Evolutionary conservation across 1,284 basidiomycete species (phyloP).

Genomic region (Pisolithus thermaeus): DNA sequence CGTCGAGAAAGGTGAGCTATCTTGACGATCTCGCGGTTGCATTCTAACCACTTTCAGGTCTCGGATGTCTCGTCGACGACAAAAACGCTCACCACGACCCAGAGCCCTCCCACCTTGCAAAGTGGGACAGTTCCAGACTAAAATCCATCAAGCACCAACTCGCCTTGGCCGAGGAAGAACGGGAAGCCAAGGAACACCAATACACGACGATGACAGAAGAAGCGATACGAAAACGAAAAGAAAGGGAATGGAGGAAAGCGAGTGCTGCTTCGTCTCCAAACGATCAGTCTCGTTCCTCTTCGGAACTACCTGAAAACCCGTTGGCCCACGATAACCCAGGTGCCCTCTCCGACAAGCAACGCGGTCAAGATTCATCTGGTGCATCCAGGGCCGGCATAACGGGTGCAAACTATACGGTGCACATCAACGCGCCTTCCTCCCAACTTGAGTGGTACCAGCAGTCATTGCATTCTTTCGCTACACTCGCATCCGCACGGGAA

Average conservation of each 20-base stretch:
- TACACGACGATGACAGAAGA: constrained; percentile 52
- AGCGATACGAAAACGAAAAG: constrained; percentile 63
- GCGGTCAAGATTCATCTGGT: constrained; percentile 1
- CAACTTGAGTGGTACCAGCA: constrained; percentile 58
- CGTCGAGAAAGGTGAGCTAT: constrained; percentile 63
- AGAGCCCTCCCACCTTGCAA: constrained; percentile 41
- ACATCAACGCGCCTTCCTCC: constrained; percentile 58
- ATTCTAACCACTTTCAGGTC: constrained; percentile 39
- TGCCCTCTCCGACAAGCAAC: constrained; percentile 1
- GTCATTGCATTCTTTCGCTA: constrained; percentile 38
- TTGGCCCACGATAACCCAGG: neutral
- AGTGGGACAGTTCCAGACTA: constrained; percentile 51
- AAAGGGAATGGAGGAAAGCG: constrained; percentile 47
- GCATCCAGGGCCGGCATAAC: constrained; percentile 5
- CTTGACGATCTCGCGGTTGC: constrained; percentile 1
- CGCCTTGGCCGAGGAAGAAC: constrained; percentile 38
- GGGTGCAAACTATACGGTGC: constrained; percentile 44
- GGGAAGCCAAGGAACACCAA: constrained; percentile 40
- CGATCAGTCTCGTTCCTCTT: neutral
- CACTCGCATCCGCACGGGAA: constrained; percentile 54
- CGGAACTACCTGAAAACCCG: neutral
- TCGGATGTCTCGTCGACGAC: constrained; percentile 78
- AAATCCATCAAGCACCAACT: constrained; percentile 44
- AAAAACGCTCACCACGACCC: constrained; percentile 57
- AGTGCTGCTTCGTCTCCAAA: neutral